Evolutionary conservation across 1,284 basidiomycete species (phyloP).

Genomic region (Microbotryum intermedium): DNA sequence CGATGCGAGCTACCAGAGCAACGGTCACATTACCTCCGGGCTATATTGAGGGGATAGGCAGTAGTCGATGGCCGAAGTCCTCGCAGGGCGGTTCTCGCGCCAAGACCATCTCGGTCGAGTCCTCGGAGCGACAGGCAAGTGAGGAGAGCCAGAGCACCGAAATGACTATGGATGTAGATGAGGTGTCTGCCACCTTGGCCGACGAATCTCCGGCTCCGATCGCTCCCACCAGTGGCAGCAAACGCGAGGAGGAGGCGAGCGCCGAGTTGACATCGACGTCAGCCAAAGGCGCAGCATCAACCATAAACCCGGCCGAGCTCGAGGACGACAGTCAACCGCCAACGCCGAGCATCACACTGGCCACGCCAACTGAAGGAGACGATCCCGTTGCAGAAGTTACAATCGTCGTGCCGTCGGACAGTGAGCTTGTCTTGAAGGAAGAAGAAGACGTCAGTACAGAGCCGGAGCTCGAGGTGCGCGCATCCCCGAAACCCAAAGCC

Average conservation of each 20-base stretch:
- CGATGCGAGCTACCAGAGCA: slow-evolving; percentile 13
- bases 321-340: background rate
- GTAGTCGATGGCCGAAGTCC: slow-evolving; percentile 3
- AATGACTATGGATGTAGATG: background rate
- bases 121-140: background rate
- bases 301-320: background rate
- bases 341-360: background rate
- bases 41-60: slow-evolving; percentile 21
- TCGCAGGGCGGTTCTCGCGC: background rate
- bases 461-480: too few relatives aligned
- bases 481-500: too few relatives aligned
- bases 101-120: background rate
- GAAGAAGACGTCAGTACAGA: too few relatives aligned
- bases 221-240: background rate
- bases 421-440: too few relatives aligned
- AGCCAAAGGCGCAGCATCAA: too few relatives aligned
- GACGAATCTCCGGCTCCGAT: background rate
- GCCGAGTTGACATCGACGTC: too few relatives aligned
- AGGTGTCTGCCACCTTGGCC: background rate
- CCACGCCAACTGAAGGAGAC: background rate
- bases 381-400: too few relatives aligned
- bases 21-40: slow-evolving; percentile 21
- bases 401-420: too few relatives aligned
- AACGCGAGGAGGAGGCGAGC: background rate
- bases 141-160: background rate